Base-by-base conservation (phyloP, 495 filamentous ascomycete genomes). In the Aspergillus incahuasiensis region DNA sequence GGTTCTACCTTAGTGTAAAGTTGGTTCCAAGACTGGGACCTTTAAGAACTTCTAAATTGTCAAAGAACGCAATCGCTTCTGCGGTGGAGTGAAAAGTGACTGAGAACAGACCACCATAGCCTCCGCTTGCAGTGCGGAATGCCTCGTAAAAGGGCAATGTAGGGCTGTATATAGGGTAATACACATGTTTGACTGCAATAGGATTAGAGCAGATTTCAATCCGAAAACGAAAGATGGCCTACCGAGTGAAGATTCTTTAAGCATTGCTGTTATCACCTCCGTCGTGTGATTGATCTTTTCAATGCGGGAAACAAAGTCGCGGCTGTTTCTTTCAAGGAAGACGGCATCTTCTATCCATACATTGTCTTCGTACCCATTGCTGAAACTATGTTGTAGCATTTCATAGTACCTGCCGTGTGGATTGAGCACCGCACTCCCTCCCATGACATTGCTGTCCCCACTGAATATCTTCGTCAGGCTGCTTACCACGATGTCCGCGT, bases 381-480 rank as follows among this genome's bases (percentile, higher is more conserved):
- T 70, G 54, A 86, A 82, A 21, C 75, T 77, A 8, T 74, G 63
- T 61, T 91, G 95, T 24, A 98, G 65, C 0, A 67, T 54, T 0
- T 69, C 42, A 72, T 97, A 97, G 67, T 86, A 89, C 13, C 67
- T 80, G 15, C 83, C 75, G 47, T 86, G 81, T 3, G 95, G 91
- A 66, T 97, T 98, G 43, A 97, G 74, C 39, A 97, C 86, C 9
- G 84, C 79, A 66, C 90, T 86, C 52, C 94, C 94, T 58, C 91
- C 94, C 94, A 97, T 97, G 49, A 98, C 94, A 70, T 98, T 97
- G 68, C 89, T 90, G 68, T 96, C 92, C 25, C 94, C 94, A 53
- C 90, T 95, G 71, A 98, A 98, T 46, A 97, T 86, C 70, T 98
- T 98, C 4, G 94, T 97, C 51, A 98, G 78, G 61, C 90, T 95